Percentiles rank a stretch among this genome's conserved stretches.
phyloP scores from a whole-genome alignment of 768 basidiomycete genomes.

The Leucosporidium yakuticum region DNA sequence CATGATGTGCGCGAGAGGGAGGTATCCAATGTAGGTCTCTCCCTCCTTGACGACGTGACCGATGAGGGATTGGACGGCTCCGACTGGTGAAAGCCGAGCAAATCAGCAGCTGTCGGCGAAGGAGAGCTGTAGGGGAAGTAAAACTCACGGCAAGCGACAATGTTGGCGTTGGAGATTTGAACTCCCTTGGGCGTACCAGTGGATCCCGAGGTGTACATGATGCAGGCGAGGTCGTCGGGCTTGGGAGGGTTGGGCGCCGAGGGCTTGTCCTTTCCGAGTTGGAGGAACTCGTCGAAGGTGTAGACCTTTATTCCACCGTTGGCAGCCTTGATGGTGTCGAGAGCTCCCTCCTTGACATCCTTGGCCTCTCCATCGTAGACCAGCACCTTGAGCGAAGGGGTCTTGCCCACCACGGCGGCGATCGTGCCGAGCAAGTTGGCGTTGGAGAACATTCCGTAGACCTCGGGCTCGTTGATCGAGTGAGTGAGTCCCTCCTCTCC shows the following conservation, averaged over 20 bases:
- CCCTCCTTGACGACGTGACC: constrained; percentile 45
- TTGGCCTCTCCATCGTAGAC: constrained; percentile 68
- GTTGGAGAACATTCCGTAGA: constrained; percentile 82
- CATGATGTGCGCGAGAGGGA: constrained; percentile 65
- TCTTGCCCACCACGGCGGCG: constrained; percentile 61
- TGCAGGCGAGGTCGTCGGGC: constrained; percentile 55
- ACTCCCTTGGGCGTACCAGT: constrained; percentile 95
- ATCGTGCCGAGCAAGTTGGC: constrained; percentile 78
- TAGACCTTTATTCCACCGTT: constrained; percentile 48
- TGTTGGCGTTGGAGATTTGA: constrained; percentile 74
- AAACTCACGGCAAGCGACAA: constrained; percentile 73
- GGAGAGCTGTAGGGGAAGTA: constrained; percentile 60
- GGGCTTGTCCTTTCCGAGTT: constrained; percentile 55
- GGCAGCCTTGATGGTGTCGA: constrained; percentile 57
- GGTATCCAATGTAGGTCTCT: constrained; percentile 56
- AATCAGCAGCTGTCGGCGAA: constrained; percentile 34
- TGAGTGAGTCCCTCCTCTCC: constrained; percentile 71
- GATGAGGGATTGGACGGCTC: neutral
- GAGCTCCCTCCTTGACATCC: constrained; percentile 39
- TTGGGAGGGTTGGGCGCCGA: constrained; percentile 52
- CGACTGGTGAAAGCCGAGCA: neutral
- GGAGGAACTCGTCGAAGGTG: constrained; percentile 63
- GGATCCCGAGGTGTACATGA: constrained; percentile 73
- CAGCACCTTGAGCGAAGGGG: constrained; percentile 68
- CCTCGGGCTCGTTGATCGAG: constrained; percentile 80